These are phyloP conservation scores for Hymenoscyphus albidus DNA, from an alignment of 2,329 filamentous ascomycete species.

Conservation along the genomic window DNA sequence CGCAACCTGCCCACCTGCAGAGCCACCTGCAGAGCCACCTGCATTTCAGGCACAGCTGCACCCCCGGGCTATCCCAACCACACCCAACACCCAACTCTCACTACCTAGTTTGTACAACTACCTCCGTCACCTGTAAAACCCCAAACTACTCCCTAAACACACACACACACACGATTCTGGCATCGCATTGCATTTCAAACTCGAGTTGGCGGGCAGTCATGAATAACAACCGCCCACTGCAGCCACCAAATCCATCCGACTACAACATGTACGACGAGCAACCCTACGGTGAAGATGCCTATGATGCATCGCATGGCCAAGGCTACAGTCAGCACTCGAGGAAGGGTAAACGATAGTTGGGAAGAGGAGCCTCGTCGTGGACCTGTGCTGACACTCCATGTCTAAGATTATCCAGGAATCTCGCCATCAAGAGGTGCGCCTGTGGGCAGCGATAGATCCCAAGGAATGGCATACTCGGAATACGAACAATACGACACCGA, in stretches of 20 bases:
- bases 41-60: no score
- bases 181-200: background rate
- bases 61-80: no score
- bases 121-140: background rate
- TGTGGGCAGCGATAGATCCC: constrained; percentile 21
- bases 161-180: background rate
- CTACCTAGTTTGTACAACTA: no score
- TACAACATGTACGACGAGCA: constrained; percentile 45
- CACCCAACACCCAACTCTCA: no score
- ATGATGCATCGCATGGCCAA: constrained; percentile 28
- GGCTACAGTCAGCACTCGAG: constrained; percentile 31
- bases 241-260: constrained; percentile 19
- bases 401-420: constrained; percentile 34
- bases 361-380: constrained; percentile 26
- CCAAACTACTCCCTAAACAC: background rate
- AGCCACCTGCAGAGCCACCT: no score
- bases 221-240: background rate
- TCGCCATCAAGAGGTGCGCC: constrained; percentile 26
- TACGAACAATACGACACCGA: constrained; percentile 29
- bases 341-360: constrained; percentile 37
- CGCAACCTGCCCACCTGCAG: no score
- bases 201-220: background rate
- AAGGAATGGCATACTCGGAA: constrained; percentile 21
- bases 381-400: constrained; percentile 35
- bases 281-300: constrained; percentile 24